Percentiles rank a stretch among this genome's conserved stretches.
phyloP scores from a whole-genome alignment of 2,329 filamentous ascomycete species.

The Sarocladium brachiariae region DNA sequence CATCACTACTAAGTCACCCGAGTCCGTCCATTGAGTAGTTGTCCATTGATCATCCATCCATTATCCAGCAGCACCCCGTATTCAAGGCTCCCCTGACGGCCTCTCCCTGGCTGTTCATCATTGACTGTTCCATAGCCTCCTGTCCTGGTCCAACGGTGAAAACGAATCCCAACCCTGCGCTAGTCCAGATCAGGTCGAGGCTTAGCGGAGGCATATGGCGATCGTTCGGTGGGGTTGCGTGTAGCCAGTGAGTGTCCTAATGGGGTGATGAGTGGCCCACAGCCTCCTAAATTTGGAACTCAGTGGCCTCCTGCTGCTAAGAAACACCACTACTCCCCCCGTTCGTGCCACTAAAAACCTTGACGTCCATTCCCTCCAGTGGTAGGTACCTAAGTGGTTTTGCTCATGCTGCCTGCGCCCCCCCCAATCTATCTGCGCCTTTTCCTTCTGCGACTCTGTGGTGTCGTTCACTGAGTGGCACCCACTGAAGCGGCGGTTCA shows the following conservation, averaged over 20 bases:
- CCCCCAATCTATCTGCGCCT: too few relatives aligned
- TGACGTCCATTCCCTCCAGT: background rate
- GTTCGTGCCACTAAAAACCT: background rate
- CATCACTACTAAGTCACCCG: too few relatives aligned
- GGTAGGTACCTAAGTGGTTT: too few relatives aligned
- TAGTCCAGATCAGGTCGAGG: background rate
- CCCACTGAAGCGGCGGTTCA: background rate
- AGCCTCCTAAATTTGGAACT: background rate
- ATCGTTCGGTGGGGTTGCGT: too few relatives aligned
- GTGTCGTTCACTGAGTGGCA: too few relatives aligned
- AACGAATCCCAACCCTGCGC: background rate
- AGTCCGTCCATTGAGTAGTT: too few relatives aligned
- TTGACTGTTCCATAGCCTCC: background rate
- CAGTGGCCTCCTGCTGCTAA: constrained; percentile 2
- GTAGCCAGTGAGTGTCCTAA: background rate
- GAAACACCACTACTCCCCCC: background rate
- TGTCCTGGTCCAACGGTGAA: background rate
- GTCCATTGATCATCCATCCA: too few relatives aligned
- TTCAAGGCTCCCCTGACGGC: too few relatives aligned
- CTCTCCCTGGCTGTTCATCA: too few relatives aligned
- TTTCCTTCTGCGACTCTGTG: too few relatives aligned
- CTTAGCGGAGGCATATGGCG: background rate
- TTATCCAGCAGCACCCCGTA: too few relatives aligned
- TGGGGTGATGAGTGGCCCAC: background rate
- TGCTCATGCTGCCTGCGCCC: background rate